Evolutionary conservation across 805 yeast species (phyloP).

Genomic region (Barnettozyma sucrosica): DNA sequence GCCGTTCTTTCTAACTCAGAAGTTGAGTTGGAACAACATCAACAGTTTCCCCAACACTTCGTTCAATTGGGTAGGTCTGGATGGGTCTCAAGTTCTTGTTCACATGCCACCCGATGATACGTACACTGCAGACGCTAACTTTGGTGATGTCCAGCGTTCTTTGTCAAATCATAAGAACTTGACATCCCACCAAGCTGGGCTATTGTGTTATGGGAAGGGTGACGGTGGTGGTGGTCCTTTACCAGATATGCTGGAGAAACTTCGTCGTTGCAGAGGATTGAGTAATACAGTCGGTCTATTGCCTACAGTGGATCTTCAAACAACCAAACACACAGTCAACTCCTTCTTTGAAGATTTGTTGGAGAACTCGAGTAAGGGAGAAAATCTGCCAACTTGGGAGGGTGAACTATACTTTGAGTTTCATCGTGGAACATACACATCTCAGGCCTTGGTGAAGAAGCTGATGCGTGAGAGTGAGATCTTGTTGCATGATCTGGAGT

Average conservation of each 20-base stretch:
- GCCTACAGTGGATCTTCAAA: slow-evolving; percentile 77
- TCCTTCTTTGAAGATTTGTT: slow-evolving; percentile 70
- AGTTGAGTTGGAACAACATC: slow-evolving; percentile 93
- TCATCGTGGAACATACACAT: slow-evolving; percentile 95
- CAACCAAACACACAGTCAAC: slow-evolving; percentile 43
- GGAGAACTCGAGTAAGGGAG: slow-evolving; percentile 58
- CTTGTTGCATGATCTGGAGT: slow-evolving; percentile 80
- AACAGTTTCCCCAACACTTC: slow-evolving; percentile 85
- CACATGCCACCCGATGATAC: slow-evolving; percentile 99
- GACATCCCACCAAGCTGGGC: slow-evolving; percentile 72
- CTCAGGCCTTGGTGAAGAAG: slow-evolving; percentile 83
- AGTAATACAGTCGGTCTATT: slow-evolving; percentile 73
- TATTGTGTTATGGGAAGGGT: slow-evolving; percentile 85
- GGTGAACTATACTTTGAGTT: slow-evolving; percentile 94
- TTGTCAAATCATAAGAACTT: slow-evolving; percentile 77
- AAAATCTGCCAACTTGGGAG: slow-evolving; percentile 73
- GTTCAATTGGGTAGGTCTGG: slow-evolving; percentile 93
- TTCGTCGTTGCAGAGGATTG: slow-evolving; percentile 86
- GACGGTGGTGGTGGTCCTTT: slow-evolving; percentile 99
- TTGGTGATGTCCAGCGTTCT: slow-evolving; percentile 86
- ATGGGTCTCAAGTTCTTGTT: slow-evolving; percentile 86
- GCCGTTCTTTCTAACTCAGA: slow-evolving; percentile 83
- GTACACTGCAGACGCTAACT: slow-evolving; percentile 87
- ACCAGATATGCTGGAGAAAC: slow-evolving; percentile 86
- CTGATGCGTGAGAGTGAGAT: slow-evolving; percentile 73